Conservation (phyloP, 1,139 yeast genomes). For the Debaryomycetaceae sp. region DNA sequence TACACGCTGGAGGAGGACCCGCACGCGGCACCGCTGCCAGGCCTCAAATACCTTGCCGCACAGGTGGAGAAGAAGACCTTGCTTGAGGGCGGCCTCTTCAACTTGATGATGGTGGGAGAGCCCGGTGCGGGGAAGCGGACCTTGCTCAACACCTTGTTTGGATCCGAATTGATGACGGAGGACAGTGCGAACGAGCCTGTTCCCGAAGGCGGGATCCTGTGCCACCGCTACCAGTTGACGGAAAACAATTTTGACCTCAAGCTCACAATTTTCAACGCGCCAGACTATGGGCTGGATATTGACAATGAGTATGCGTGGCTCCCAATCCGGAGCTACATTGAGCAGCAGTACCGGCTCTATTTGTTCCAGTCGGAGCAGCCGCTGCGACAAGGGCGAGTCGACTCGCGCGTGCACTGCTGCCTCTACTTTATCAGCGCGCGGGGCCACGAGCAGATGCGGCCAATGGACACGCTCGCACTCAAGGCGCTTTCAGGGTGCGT, state of each 20-base stretch:
- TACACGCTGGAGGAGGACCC: constrained; percentile 26
- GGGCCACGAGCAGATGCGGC: constrained; percentile 25
- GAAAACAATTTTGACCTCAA: constrained; percentile 9
- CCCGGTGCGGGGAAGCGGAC: constrained; percentile 79
- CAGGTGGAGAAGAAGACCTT: constrained; percentile 12
- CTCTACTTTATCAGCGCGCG: constrained; percentile 59
- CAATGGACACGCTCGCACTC: constrained; percentile 62
- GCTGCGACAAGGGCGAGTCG: constrained; percentile 33
- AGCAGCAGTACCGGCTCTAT: constrained; percentile 20
- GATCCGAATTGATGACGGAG: constrained; percentile 2
- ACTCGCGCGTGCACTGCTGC: constrained; percentile 67
- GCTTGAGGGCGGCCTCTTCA: constrained; percentile 28
- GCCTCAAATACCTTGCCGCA: constrained; percentile 16
- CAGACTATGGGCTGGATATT: constrained; percentile 32
- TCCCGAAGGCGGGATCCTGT: constrained; percentile 1
- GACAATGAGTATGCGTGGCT: constrained; percentile 47
- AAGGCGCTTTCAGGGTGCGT: constrained; percentile 52
- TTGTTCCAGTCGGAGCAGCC: constrained; percentile 42
- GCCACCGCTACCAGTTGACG: constrained; percentile 4
- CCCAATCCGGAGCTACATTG: constrained; percentile 47
- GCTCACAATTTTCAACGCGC: constrained; percentile 26
- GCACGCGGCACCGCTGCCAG: constrained; percentile 6
- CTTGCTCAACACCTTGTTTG: constrained; percentile 44
- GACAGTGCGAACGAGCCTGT: background rate
- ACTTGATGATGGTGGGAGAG: constrained; percentile 67